Conservation (phyloP, 805 yeast species). For the Myxozyma kluyveri region DNA sequence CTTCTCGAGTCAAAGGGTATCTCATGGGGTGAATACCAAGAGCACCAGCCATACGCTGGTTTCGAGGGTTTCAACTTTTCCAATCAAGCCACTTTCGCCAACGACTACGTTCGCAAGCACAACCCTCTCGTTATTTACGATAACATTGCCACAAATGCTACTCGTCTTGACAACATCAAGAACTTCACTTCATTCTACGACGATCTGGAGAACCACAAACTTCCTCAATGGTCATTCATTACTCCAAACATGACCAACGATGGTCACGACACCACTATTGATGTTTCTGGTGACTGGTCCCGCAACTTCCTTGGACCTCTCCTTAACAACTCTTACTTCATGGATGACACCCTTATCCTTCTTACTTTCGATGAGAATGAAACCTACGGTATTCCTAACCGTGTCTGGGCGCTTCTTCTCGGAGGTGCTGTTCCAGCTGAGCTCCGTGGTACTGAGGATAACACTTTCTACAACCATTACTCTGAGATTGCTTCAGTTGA, state of each 20-base stretch:
- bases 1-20: constrained; percentile 47
- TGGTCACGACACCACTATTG: constrained; percentile 51
- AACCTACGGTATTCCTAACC: constrained; percentile 46
- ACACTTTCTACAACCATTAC: constrained; percentile 53
- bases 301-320: constrained; percentile 47
- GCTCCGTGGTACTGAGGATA: constrained; percentile 46
- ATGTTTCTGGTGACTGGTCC: constrained; percentile 49
- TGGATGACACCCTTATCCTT: constrained; percentile 46
- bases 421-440: constrained; percentile 49
- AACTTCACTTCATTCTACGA: constrained; percentile 47
- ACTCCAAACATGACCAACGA: constrained; percentile 56
- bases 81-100: constrained; percentile 45
- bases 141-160: constrained; percentile 39
- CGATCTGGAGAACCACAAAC: constrained; percentile 43
- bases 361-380: constrained; percentile 54
- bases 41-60: constrained; percentile 54
- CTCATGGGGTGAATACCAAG: constrained; percentile 56
- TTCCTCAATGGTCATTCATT: constrained; percentile 54
- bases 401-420: constrained; percentile 46
- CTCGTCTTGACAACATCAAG: constrained; percentile 47
- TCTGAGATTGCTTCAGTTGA: constrained; percentile 50
- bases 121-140: constrained; percentile 49
- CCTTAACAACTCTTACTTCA: constrained; percentile 48
- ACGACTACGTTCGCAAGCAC: constrained; percentile 54
- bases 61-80: constrained; percentile 49